Conservation (phyloP, 2,329 filamentous ascomycete species). For the Orbilia brochopaga region DNA sequence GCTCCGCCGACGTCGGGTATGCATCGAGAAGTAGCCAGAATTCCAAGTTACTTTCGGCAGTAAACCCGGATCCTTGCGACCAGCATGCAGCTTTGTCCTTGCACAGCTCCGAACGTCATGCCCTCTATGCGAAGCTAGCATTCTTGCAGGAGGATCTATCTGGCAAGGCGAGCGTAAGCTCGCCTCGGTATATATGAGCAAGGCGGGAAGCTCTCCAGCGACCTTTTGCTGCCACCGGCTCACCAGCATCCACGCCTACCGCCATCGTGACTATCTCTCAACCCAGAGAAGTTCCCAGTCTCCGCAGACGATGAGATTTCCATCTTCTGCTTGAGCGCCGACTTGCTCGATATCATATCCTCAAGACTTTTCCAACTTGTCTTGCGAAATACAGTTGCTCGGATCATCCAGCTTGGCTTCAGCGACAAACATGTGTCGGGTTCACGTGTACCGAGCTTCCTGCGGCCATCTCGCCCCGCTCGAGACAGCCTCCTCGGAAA, state of each 20-base stretch:
- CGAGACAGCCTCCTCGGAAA: slow-evolving; percentile 31
- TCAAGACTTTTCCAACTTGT: not conserved
- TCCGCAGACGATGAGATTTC: slow-evolving; percentile 7
- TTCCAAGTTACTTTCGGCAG: slow-evolving; percentile 35
- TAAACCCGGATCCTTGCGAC: slow-evolving; percentile 35
- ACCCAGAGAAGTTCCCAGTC: not conserved
- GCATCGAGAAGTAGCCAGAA: slow-evolving; percentile 41
- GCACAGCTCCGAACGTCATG: slow-evolving; percentile 49
- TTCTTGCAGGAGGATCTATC: slow-evolving; percentile 13
- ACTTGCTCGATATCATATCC: not conserved
- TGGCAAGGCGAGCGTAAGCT: slow-evolving; percentile 35
- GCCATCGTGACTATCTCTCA: slow-evolving; percentile 4
- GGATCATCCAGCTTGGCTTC: not conserved
- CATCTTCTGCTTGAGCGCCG: slow-evolving; percentile 1
- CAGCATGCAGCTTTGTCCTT: slow-evolving; percentile 41
- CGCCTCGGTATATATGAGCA: slow-evolving; percentile 46
- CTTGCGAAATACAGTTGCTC: not conserved
- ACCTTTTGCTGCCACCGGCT: not conserved
- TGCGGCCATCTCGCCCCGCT: slow-evolving; percentile 42
- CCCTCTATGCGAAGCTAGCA: slow-evolving; percentile 20
- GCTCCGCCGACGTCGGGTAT: slow-evolving; percentile 15
- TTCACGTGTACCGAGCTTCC: slow-evolving; percentile 48
- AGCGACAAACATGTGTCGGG: slow-evolving; percentile 38
- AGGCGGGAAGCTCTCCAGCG: slow-evolving; percentile 18
- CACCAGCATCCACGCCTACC: slow-evolving; percentile 3